Percentiles rank a stretch among this genome's conserved stretches.
Conservation (phyloP, 108 stramenopile species). For the Pseudonitzschia multiseries region DNA sequence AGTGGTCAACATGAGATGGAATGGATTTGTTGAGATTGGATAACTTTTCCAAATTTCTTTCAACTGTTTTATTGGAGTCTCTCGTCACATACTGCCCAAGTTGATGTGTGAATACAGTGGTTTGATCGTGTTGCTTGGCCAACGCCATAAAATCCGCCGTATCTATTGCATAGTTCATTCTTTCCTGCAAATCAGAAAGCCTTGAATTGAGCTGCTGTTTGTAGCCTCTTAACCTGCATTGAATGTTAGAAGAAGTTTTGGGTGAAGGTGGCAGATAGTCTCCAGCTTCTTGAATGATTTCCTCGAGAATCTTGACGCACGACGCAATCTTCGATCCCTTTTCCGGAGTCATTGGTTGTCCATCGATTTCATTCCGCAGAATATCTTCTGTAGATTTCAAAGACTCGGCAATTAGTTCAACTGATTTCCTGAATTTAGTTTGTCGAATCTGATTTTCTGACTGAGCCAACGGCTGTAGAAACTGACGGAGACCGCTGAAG, state of each 20-base stretch:
- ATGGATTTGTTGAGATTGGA: neutral
- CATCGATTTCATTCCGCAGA: neutral
- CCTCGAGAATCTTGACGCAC: constrained; percentile 27
- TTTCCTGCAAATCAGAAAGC: neutral
- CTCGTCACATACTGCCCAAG: neutral
- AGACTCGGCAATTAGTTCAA: constrained; percentile 24
- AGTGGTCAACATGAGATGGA: neutral
- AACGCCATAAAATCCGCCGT: neutral
- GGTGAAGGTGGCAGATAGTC: neutral
- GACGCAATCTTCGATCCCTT: constrained; percentile 22
- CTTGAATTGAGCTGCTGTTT: neutral
- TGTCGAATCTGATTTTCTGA: constrained; percentile 54
- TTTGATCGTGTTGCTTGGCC: neutral
- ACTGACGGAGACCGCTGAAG: constrained; percentile 43
- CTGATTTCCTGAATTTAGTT: constrained; percentile 33
- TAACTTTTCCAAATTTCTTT: neutral
- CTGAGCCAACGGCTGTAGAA: constrained; percentile 40
- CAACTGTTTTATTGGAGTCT: neutral
- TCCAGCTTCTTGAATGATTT: constrained; percentile 32
- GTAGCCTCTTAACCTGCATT: neutral
- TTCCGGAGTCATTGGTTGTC: constrained; percentile 6
- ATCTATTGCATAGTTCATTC: neutral
- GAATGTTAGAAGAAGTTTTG: neutral
- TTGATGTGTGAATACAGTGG: neutral
- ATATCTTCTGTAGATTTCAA: constrained; percentile 17